A percentile compares a stretch with the other conserved stretches of the same genome.
Conservation (phyloP, 2,329 filamentous ascomycete species). For the Neonectria faginata region DNA sequence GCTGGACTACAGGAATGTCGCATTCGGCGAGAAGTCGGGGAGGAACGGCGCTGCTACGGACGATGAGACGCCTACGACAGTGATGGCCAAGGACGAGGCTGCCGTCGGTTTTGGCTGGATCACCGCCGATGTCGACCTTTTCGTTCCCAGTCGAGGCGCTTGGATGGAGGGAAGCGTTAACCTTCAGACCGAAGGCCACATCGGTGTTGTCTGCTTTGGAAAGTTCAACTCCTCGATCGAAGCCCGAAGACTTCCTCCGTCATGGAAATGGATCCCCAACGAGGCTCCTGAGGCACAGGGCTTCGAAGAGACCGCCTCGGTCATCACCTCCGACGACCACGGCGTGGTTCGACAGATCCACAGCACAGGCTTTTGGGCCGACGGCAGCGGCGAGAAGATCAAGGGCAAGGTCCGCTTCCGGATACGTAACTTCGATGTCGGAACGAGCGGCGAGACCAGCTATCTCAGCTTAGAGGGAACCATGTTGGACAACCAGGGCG, state of each 20-base stretch:
- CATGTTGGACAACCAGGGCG: constrained; percentile 78
- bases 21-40: constrained; percentile 70
- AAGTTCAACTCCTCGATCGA: constrained; percentile 93
- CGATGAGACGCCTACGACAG: constrained; percentile 60
- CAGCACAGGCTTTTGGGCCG: constrained; percentile 79
- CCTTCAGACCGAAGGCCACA: constrained; percentile 87
- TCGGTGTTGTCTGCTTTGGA: constrained; percentile 90
- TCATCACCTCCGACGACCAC: constrained; percentile 60
- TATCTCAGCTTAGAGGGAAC: constrained; percentile 90
- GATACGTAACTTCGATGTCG: constrained; percentile 87
- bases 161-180: constrained; percentile 85
- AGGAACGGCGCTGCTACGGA: constrained; percentile 60
- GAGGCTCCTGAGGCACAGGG: constrained; percentile 53
- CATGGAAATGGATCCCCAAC: constrained; percentile 83
- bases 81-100: constrained; percentile 79
- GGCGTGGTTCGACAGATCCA: constrained; percentile 66
- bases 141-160: constrained; percentile 78
- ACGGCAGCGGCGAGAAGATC: constrained; percentile 76
- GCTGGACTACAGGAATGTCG: constrained; percentile 77
- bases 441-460: constrained; percentile 78
- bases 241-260: constrained; percentile 76
- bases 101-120: constrained; percentile 89
- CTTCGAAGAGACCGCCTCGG: constrained; percentile 57
- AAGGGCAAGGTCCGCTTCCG: constrained; percentile 79
- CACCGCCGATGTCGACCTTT: constrained; percentile 86